Evolutionary conservation across 106 monocot genomes (phyloP).

Genomic region (Dendrobium nobile): DNA sequence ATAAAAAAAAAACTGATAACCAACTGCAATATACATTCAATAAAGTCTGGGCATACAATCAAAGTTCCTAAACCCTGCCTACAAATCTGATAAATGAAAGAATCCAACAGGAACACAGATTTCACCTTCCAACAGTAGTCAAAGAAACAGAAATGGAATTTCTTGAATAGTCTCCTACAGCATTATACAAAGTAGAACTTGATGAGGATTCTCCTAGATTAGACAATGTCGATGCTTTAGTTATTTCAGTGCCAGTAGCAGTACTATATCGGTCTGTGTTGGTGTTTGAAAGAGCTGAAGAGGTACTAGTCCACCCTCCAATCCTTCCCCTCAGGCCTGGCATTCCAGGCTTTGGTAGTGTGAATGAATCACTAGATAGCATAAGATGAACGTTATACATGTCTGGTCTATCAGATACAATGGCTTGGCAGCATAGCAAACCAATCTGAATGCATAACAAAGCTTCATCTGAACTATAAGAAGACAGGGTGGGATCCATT

Average conservation of each 20-base stretch:
- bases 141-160: constrained; percentile 63
- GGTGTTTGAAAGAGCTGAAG: constrained; percentile 6
- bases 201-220: constrained; percentile 5
- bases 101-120: not conserved
- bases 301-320: constrained; percentile 19
- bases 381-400: constrained; percentile 52
- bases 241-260: constrained; percentile 7
- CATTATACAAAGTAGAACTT: constrained; percentile 7
- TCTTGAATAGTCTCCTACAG: constrained; percentile 41
- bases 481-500: constrained; percentile 30
- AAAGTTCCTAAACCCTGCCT: not conserved
- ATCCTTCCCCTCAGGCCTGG: constrained; percentile 51
- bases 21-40: too few species aligned
- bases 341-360: constrained; percentile 47
- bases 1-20: too few species aligned
- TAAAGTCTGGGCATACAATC: not conserved
- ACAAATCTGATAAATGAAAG: not conserved
- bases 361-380: constrained; percentile 54
- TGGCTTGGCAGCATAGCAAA: constrained; percentile 55
- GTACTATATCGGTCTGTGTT: constrained; percentile 12
- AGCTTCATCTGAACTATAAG: constrained; percentile 27
- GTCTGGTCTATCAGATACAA: constrained; percentile 48
- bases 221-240: not conserved
- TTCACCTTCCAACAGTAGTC: constrained; percentile 13
- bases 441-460: constrained; percentile 59